These are phyloP conservation scores for Logfia minima DNA, from an alignment of 129 eudicot species.

Conservation along the genomic window DNA sequence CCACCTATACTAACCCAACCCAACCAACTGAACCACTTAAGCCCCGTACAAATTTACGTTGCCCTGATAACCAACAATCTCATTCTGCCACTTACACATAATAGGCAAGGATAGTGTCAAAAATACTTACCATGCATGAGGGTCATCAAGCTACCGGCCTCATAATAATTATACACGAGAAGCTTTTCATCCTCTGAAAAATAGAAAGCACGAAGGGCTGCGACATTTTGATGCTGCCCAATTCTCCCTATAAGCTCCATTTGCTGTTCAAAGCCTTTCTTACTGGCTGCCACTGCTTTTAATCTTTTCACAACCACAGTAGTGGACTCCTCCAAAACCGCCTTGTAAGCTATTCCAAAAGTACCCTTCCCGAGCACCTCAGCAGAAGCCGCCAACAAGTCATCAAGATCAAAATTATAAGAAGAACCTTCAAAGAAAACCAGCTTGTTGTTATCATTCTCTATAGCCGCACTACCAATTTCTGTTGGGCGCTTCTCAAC, in stretches of 20 bases:
- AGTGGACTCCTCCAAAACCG: slow-evolving; percentile 63
- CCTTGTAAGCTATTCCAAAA: slow-evolving; percentile 71
- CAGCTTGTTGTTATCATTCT: slow-evolving; percentile 22
- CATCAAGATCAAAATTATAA: slow-evolving; percentile 68
- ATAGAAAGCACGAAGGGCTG: slow-evolving; percentile 69
- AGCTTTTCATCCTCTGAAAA: slow-evolving; percentile 80
- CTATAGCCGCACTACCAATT: slow-evolving; percentile 52
- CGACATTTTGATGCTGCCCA: slow-evolving; percentile 69
- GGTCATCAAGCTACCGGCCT: slow-evolving; percentile 59
- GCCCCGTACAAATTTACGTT: too few species aligned
- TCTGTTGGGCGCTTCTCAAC: slow-evolving; percentile 55
- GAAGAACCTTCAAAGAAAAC: slow-evolving; percentile 49
- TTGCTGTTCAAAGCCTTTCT: slow-evolving; percentile 70
- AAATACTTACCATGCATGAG: slow-evolving; percentile 65
- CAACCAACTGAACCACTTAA: not conserved
- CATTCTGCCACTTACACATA: not conserved
- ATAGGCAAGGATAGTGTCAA: not conserved
- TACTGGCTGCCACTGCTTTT: slow-evolving; percentile 52
- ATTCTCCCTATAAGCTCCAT: slow-evolving; percentile 68
- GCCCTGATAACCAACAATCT: not conserved
- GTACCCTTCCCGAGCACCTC: slow-evolving; percentile 90
- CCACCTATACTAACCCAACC: not conserved
- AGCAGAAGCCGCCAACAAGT: slow-evolving; percentile 82
- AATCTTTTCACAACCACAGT: slow-evolving; percentile 78
- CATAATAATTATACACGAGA: slow-evolving; percentile 59